Evolutionary conservation across 225 moss, liverwort and hornwort species (phyloP).

Genomic region (Bryum argenteum): DNA sequence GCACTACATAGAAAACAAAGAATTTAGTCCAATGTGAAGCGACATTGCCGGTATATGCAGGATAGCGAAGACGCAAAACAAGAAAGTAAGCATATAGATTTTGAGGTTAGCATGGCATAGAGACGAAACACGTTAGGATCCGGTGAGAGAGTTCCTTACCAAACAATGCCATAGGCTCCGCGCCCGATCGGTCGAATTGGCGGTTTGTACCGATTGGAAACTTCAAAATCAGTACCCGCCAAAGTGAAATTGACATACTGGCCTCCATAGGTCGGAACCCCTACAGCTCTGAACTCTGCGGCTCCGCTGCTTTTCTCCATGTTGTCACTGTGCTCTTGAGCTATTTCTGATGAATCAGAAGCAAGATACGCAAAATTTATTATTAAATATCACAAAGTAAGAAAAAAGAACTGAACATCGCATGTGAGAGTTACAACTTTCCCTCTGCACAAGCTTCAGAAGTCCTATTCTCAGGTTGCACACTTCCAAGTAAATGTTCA

Average conservation of each 20-base stretch:
- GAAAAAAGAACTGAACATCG: slow-evolving; percentile 11
- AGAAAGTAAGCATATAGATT: background rate
- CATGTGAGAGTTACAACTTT: background rate
- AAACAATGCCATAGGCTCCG: slow-evolving; percentile 95
- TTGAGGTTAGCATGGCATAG: background rate
- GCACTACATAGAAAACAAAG: slow-evolving; percentile 48
- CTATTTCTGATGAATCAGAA: slow-evolving; percentile 14
- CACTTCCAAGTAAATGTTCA: slow-evolving; percentile 18
- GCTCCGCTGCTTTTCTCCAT: slow-evolving; percentile 73
- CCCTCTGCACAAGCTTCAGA: background rate
- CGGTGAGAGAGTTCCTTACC: slow-evolving; percentile 44
- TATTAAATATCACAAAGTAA: slow-evolving; percentile 4
- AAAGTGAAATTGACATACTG: slow-evolving; percentile 71
- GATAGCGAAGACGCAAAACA: background rate
- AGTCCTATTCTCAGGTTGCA: background rate
- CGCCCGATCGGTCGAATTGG: slow-evolving; percentile 90
- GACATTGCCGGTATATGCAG: slow-evolving; percentile 2
- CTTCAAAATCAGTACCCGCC: slow-evolving; percentile 89
- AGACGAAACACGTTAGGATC: slow-evolving; percentile 9
- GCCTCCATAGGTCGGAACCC: slow-evolving; percentile 81
- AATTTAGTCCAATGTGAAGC: slow-evolving; percentile 12
- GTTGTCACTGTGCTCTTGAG: slow-evolving; percentile 23
- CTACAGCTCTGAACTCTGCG: slow-evolving; percentile 60
- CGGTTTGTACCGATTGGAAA: slow-evolving; percentile 68
- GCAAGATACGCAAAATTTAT: slow-evolving; percentile 7